Base-by-base conservation (phyloP, 495 filamentous ascomycete genomes). In the Clavariopsis aquatica region DNA sequence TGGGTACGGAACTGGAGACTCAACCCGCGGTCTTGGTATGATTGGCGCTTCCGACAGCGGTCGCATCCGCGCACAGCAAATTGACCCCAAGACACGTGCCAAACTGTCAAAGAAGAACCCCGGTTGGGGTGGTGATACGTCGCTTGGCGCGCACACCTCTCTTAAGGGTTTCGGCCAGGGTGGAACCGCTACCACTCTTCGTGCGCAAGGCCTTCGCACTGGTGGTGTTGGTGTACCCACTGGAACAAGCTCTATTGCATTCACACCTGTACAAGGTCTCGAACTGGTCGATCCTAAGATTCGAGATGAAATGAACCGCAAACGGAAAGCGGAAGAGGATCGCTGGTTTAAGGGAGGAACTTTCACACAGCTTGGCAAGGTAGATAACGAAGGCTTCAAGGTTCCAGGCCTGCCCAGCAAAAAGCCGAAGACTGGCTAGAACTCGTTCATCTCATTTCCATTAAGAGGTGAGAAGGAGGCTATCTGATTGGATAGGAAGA, bases 231-330 rank as follows among this genome's bases (percentile, higher is more conserved):
- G 89, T 13, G 34, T 53, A 13, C 76, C 77, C 8, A 74, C 76
- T 1, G 85, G 94, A 59, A 97, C 91, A 1, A 92, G 88, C 72
- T 92, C 88, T 36, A 84, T 98, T 72, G 90, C 92, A 0, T 98
- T 98, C 69, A 96, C 91, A 4, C 92, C 94, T 2, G 89, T 93
- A 20, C 95, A 98, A 74, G 94, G 94, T 12, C 81, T 98, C 31
- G 94, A 98, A 80, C 84, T 98, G 9, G 92, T 97, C 17, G 95
- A 97, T 77, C 94, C 94, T 52, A 97, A 95, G 80, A 84, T 90
- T 56, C 85, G 89, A 69, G 88, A 89, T 1, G 92, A 90, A 68
- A 76, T 80, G 77, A 78, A 76, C 46, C 60, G 91, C 64, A 97
- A 98, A 79, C 81, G 90, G 71, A 94, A 94, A 70, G 93, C 92